Evolutionary conservation across 495 filamentous ascomycete species (phyloP), one percentile per base, ranked within the genome.

Genomic region (Pyrenula aspistea): DNA sequence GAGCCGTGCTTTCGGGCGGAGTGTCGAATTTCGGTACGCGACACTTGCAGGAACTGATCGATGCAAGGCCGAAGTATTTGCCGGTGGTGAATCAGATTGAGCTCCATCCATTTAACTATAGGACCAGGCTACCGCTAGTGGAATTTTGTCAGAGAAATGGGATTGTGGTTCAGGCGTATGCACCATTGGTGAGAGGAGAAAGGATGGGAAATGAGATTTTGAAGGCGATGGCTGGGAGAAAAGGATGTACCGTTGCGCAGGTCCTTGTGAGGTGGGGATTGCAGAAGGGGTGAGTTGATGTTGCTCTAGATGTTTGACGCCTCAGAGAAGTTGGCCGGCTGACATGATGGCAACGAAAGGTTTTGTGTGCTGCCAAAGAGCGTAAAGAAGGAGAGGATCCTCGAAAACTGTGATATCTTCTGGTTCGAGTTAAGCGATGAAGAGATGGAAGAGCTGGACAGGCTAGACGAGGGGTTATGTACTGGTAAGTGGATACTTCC

Each of bases 361-460:
- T 42, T 42, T 15, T 42, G 31, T 15, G 31, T 42, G 24, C 76
- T 93, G 22, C 86, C 88, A 2, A 92, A 92, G 73, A 89, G 84
- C 42, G 84, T 83, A 0, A 89, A 80, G 0, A 69, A 75, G 2
- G 72, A 70, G 22, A 71, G 88, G 12, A 92, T 42, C 15, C 15
- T 42, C 8, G 31, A 42, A 15, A 42, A 42, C 15, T 42, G 31
- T 15, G 15, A 42, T 15, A 15, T 42, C 8, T 4, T 15, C 8
- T 4, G 15, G 4, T 42, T 42, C 8, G 8, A 42, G 15, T 15
- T 42, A 15, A 42, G 31, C 31, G 31, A 42, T 4, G 31, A 42
- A 4, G 31, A 42, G 31, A 42, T 42, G 31, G 31, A 42, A 15
- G 31, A 42, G 31, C 31, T 42, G 31, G 31, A 42, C 15, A 42